These are phyloP conservation scores for Margaritispora aquatica DNA, from an alignment of 495 filamentous ascomycete species.

Conservation along the genomic window DNA sequence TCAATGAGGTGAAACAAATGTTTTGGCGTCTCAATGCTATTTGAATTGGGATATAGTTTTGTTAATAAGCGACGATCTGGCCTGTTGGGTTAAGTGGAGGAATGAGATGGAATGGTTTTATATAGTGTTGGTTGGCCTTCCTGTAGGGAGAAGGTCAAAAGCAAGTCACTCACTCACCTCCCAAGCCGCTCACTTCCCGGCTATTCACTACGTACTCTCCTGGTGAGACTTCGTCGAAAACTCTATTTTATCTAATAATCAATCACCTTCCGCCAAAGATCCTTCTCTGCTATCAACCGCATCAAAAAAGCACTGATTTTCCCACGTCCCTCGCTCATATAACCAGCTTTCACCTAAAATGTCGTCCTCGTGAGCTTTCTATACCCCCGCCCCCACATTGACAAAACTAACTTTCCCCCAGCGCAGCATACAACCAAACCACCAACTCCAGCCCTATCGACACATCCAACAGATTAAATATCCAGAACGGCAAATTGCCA, in stretches of 20 bases:
- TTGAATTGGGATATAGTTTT: neutral
- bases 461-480: conserved; percentile 4
- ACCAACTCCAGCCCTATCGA: conserved; percentile 8
- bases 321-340: neutral
- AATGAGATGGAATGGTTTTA: neutral
- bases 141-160: neutral
- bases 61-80: neutral
- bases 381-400: conserved; percentile 4
- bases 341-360: conserved; percentile 21
- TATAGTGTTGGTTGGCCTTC: neutral
- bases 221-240: neutral
- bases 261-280: neutral
- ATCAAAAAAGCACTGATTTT: neutral
- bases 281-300: neutral
- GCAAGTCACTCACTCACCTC: too few relatives aligned
- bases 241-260: neutral
- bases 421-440: conserved; percentile 27
- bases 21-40: neutral
- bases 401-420: conserved; percentile 18
- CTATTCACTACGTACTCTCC: neutral
- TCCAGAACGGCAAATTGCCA: conserved; percentile 25
- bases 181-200: neutral
- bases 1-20: neutral
- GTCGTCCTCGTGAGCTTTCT: neutral
- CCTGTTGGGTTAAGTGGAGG: neutral